These are phyloP conservation scores for Tolypocladium album DNA, from an alignment of 2,329 filamentous ascomycete species.

Conservation along the genomic window DNA sequence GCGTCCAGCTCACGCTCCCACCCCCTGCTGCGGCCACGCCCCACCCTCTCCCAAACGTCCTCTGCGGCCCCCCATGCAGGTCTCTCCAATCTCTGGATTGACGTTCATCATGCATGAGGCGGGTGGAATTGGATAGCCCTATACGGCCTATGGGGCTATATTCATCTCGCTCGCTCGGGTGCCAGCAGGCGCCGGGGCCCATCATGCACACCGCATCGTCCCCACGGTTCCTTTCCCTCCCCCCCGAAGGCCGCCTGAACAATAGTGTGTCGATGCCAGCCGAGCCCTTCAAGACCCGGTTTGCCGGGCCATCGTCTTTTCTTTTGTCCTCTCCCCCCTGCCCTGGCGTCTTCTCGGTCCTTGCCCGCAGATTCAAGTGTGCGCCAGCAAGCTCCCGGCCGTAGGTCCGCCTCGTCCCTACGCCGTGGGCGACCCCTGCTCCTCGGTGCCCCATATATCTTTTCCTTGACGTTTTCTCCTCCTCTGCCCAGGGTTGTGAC, in stretches of 20 bases:
- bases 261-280: not conserved
- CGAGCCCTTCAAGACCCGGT: slow-evolving; percentile 2
- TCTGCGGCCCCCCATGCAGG: slow-evolving; percentile 2
- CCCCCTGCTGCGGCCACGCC: not conserved
- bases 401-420: slow-evolving; percentile 16
- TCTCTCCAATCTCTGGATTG: slow-evolving; percentile 2
- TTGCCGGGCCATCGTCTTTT: slow-evolving; percentile 6
- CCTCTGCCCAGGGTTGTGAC: not conserved
- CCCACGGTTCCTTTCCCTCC: not conserved
- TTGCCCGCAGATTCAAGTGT: slow-evolving; percentile 1
- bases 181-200: not conserved
- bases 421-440: slow-evolving; percentile 11
- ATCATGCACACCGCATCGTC: not conserved
- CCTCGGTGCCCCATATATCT: slow-evolving; percentile 7
- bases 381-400: slow-evolving; percentile 16
- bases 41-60: not conserved
- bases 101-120: slow-evolving; percentile 3
- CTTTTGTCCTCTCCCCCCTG: slow-evolving; percentile 15
- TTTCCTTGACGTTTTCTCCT: slow-evolving; percentile 1
- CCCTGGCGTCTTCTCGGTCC: not conserved
- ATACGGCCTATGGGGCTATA: not conserved
- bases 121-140: not conserved
- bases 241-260: not conserved
- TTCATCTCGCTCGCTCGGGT: not conserved
- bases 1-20: not conserved